Base-by-base conservation (phyloP, 495 filamentous ascomycete genomes). In the Talaromyces ruber region DNA sequence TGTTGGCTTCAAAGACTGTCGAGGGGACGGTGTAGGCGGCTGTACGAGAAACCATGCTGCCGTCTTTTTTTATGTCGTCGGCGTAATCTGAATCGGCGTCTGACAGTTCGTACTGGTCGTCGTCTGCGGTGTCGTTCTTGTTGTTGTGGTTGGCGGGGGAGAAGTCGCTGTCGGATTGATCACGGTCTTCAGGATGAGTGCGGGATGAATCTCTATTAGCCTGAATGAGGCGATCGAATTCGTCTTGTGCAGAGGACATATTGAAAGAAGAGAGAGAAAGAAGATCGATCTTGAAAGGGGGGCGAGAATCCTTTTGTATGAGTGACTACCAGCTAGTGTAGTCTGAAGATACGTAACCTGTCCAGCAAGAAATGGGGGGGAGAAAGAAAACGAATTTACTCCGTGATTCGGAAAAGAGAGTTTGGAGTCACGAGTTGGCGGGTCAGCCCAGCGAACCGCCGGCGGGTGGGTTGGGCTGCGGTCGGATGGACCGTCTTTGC, bases 171-270 rank as follows among this genome's bases (percentile, higher is more conserved):
- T 68, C 21, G 11, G 64, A 64, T n/a, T 62, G 28, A 58, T 69
- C 63, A 59, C 65, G 67, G 69, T 89, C 86, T 70, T 85, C 84
- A 8, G 85, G 86, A 66, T 90, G 87, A n/a, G 68, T 66, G 43
- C 73, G 71, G 64, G 63, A 62, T 45, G 65, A 66, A 53, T 74
- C 74, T 63, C 78, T 78, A 59, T 81, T 79, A 62, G 82, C 85
- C 67, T 79, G 77, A 60, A 93, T 77, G 65, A 96, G 81, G 59
- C 77, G 75, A 70, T 91, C 82, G 80, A 93, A 92, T 79, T 97
- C 92, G 76, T 93, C 87, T 77, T 95, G 89, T 50, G 91, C 92
- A 39, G 87, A 74, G 39, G 73, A 79, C 86, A 89, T 90, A 60
- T 30, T 84, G 79, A 72, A 68, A 68, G 52, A 58, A 25, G 32